These are phyloP conservation scores for Fistulifera solaris DNA, from an alignment of 108 stramenopile genomes.

Conservation along the genomic window DNA sequence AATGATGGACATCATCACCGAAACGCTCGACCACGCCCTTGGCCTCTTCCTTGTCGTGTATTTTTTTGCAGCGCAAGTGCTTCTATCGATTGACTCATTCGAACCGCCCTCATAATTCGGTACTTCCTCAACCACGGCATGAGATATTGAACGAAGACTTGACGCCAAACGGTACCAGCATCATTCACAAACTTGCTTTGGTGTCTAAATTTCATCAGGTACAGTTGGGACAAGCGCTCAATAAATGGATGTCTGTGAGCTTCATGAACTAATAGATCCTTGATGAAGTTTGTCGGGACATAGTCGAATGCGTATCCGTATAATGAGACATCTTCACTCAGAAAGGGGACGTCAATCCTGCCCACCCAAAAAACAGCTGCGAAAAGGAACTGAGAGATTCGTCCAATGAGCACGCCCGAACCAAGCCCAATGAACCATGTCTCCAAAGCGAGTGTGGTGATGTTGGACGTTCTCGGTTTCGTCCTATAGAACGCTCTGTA, in stretches of 20 bases:
- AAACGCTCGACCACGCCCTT: background rate
- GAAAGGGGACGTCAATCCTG: constrained; percentile 39
- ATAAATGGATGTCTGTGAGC: constrained; percentile 61
- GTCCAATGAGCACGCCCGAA: constrained; percentile 24
- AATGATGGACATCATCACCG: constrained; percentile 1
- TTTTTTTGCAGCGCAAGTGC: constrained; percentile 8
- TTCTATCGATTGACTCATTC: constrained; percentile 5
- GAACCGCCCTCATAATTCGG: constrained; percentile 14
- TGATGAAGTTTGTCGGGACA: constrained; percentile 17
- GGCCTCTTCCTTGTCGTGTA: constrained; percentile 8
- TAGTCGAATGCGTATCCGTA: constrained; percentile 22
- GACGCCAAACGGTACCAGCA: constrained; percentile 9
- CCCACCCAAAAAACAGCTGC: constrained; percentile 24
- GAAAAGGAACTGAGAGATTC: constrained; percentile 23
- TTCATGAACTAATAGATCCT: constrained; percentile 29
- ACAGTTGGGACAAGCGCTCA: constrained; percentile 43
- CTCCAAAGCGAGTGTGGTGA: constrained; percentile 17
- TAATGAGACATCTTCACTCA: constrained; percentile 24
- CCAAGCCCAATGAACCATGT: constrained; percentile 35
- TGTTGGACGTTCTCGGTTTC: constrained; percentile 16
- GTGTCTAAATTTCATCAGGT: constrained; percentile 47
- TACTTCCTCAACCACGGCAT: constrained; percentile 47
- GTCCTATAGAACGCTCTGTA: constrained; percentile 24
- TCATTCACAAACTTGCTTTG: constrained; percentile 26
- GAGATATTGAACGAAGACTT: constrained; percentile 32